phyloP scores from a whole-genome alignment of 345 rosid genomes.

The Hypericum androsaemum region DNA sequence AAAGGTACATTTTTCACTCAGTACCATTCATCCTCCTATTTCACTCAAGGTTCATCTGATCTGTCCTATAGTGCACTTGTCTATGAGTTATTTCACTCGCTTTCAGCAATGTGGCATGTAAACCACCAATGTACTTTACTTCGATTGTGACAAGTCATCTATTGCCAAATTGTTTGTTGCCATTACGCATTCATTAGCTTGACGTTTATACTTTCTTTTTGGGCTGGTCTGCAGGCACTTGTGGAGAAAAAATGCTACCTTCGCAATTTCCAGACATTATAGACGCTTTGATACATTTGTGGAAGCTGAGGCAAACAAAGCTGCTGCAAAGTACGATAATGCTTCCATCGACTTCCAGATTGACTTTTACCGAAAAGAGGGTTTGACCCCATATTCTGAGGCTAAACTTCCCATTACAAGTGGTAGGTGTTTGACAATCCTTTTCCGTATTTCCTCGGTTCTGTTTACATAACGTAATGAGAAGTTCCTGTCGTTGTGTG shows the following conservation, averaged over 20 bases:
- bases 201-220: background rate
- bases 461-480: background rate
- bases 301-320: conserved; percentile 92
- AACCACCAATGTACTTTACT: too few relatives aligned
- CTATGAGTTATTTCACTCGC: too few relatives aligned
- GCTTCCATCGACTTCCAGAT: conserved; percentile 68
- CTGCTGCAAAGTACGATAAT: conserved; percentile 74
- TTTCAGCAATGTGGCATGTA: too few relatives aligned
- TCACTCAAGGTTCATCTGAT: background rate
- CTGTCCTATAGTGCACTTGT: too few relatives aligned
- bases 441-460: background rate
- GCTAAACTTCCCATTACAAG: conserved; percentile 86
- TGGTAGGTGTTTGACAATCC: conserved; percentile 33
- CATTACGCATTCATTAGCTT: background rate
- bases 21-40: background rate
- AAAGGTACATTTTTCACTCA: conserved; percentile 40
- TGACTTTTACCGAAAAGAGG: conserved; percentile 69
- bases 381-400: conserved; percentile 59
- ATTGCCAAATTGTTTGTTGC: background rate
- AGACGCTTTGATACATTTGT: conserved; percentile 72
- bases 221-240: conserved; percentile 41
- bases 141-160: too few relatives aligned
- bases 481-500: conserved; percentile 7
- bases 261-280: conserved; percentile 81
- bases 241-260: conserved; percentile 65